These are phyloP conservation scores for Phytophthora hibernalis DNA, from an alignment of 352 stramenopile genomes.

Conservation along the genomic window DNA sequence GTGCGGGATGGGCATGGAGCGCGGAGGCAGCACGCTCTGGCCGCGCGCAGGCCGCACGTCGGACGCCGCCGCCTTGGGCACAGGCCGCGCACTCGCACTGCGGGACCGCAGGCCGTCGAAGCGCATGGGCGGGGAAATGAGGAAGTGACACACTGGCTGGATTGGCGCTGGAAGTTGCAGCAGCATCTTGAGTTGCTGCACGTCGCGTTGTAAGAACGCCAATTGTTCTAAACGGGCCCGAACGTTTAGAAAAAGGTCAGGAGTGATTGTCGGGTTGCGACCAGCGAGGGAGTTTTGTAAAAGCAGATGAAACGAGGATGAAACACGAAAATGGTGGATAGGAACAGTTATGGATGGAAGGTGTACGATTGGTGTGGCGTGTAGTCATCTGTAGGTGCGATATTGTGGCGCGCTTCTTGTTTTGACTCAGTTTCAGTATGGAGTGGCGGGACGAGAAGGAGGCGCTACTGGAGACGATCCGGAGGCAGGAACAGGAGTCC, in stretches of 20 bases:
- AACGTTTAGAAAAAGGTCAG: too few relatives aligned
- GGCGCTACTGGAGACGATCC: constrained; percentile 56
- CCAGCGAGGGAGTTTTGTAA: constrained; percentile 13
- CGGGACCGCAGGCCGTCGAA: constrained; percentile 38
- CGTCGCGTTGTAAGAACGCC: constrained; percentile 14
- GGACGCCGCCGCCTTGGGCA: constrained; percentile 11
- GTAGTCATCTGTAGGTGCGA: constrained; percentile 10
- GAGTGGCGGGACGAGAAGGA: constrained; percentile 57
- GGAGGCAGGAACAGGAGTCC: constrained; percentile 48
- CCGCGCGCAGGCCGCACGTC: constrained; percentile 21
- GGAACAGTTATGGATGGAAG: neutral
- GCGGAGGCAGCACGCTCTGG: constrained; percentile 31
- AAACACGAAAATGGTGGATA: neutral
- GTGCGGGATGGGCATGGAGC: constrained; percentile 30
- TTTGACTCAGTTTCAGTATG: constrained; percentile 32
- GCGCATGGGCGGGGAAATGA: constrained; percentile 33
- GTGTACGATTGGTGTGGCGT: constrained; percentile 1
- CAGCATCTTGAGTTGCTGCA: too few relatives aligned
- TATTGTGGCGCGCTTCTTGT: constrained; percentile 19
- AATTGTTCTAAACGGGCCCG: constrained; percentile 16
- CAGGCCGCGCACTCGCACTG: constrained; percentile 28
- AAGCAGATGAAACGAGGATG: neutral
- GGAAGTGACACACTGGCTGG: constrained; percentile 27
- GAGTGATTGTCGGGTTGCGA: constrained; percentile 26
- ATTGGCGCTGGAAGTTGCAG: too few relatives aligned